These are phyloP conservation scores for Penicilliopsis zonata DNA, from an alignment of 495 filamentous ascomycete genomes.

Conservation along the genomic window DNA sequence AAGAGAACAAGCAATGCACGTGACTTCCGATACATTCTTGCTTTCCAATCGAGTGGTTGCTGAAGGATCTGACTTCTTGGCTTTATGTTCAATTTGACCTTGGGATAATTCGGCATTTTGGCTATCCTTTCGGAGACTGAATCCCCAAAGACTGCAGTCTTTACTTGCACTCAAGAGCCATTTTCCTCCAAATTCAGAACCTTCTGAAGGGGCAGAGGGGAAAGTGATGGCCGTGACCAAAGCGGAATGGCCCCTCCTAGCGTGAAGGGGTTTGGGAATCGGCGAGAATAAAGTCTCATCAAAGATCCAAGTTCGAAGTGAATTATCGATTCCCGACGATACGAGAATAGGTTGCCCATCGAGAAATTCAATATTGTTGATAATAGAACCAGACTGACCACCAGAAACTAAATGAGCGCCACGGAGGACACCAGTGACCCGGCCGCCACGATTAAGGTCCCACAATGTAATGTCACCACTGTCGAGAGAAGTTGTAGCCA, in stretches of 20 bases:
- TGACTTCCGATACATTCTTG: slow-evolving; percentile 81
- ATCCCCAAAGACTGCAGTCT: slow-evolving; percentile 87
- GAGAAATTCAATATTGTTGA: slow-evolving; percentile 79
- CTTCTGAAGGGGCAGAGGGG: slow-evolving; percentile 74
- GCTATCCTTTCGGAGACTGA: slow-evolving; percentile 87
- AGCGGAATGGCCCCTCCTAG: slow-evolving; percentile 75
- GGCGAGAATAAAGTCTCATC: slow-evolving; percentile 78
- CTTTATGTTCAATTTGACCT: slow-evolving; percentile 67
- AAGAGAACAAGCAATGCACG: slow-evolving; percentile 75
- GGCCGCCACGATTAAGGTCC: slow-evolving; percentile 83
- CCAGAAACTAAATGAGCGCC: slow-evolving; percentile 66
- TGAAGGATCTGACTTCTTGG: slow-evolving; percentile 67
- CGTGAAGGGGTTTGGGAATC: slow-evolving; percentile 71
- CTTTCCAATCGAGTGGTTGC: slow-evolving; percentile 50
- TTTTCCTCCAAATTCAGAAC: slow-evolving; percentile 77
- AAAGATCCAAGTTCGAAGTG: slow-evolving; percentile 90
- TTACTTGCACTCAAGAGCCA: slow-evolving; percentile 85
- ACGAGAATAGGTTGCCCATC: slow-evolving; percentile 83
- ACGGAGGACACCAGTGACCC: slow-evolving; percentile 68
- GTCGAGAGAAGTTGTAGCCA: slow-evolving; percentile 63
- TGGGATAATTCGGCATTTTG: slow-evolving; percentile 92
- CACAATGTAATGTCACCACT: slow-evolving; percentile 88
- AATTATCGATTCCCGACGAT: slow-evolving; percentile 85
- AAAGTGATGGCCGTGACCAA: slow-evolving; percentile 71
- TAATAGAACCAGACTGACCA: slow-evolving; percentile 42